Evolutionary conservation across 768 basidiomycete genomes (phyloP).

Genomic region (Kwoniella pini): DNA sequence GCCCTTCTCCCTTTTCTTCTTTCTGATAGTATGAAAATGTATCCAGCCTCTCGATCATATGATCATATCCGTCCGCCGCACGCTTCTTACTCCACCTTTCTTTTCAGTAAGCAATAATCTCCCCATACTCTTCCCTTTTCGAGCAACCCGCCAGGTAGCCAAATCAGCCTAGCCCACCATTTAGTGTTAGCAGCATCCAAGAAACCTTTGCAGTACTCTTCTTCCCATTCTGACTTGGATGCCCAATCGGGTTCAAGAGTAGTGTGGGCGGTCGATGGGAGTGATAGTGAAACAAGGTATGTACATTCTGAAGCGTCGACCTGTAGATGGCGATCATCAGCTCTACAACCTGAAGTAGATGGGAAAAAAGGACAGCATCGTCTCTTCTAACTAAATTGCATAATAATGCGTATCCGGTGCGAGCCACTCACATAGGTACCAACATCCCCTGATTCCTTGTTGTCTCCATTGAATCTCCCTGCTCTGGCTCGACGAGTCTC

Average conservation of each 20-base stretch:
- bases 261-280: slow-evolving; percentile 65
- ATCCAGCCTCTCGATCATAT: background rate
- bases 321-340: slow-evolving; percentile 59
- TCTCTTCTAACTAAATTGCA: too few species aligned
- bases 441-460: slow-evolving; percentile 65
- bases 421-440: slow-evolving; percentile 79
- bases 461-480: slow-evolving; percentile 78
- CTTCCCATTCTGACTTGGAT: slow-evolving; percentile 66
- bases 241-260: slow-evolving; percentile 76
- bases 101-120: slow-evolving; percentile 84
- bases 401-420: too few species aligned
- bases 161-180: slow-evolving; percentile 72
- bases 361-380: too few species aligned
- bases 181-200: slow-evolving; percentile 77
- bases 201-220: slow-evolving; percentile 76
- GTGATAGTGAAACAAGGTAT: slow-evolving; percentile 88
- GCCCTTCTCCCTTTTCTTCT: background rate
- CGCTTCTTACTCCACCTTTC: slow-evolving; percentile 18
- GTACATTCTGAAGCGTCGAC: slow-evolving; percentile 73
- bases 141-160: slow-evolving; percentile 74
- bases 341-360: too few species aligned
- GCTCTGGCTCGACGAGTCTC: slow-evolving; percentile 66
- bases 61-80: background rate
- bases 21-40: background rate
- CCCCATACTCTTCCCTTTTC: slow-evolving; percentile 73